Evolutionary conservation across 2,329 filamentous ascomycete species (phyloP).

Genomic region (Epichloe elymi): DNA sequence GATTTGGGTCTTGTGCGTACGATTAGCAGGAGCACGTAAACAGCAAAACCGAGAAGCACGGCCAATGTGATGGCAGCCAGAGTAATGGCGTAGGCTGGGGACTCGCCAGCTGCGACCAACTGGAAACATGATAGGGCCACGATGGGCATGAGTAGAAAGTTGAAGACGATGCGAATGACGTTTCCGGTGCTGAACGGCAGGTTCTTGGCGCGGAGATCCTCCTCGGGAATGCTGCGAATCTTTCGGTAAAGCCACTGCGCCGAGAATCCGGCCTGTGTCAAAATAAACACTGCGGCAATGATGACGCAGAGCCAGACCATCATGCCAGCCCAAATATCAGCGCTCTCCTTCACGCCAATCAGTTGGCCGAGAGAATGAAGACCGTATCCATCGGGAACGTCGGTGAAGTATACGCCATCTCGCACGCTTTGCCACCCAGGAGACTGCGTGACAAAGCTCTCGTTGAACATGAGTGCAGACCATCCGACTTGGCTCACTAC

Average conservation of each 20-base stretch:
- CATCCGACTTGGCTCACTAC: slow-evolving; percentile 77
- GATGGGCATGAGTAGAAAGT: slow-evolving; percentile 81
- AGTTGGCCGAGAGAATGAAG: slow-evolving; percentile 68
- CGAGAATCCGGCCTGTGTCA: slow-evolving; percentile 67
- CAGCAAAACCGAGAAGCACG: slow-evolving; percentile 57
- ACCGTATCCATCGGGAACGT: slow-evolving; percentile 72
- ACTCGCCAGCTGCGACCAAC: slow-evolving; percentile 58
- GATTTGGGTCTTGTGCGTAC: slow-evolving; percentile 69
- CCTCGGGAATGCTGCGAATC: slow-evolving; percentile 59
- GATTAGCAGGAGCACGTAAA: slow-evolving; percentile 72
- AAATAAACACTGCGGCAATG: slow-evolving; percentile 49
- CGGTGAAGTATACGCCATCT: slow-evolving; percentile 78
- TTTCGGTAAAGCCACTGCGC: slow-evolving; percentile 63
- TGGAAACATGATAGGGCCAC: slow-evolving; percentile 85
- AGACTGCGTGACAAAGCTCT: slow-evolving; percentile 66
- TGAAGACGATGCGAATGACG: slow-evolving; percentile 75
- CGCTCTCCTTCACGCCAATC: slow-evolving; percentile 60
- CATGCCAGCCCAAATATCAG: slow-evolving; percentile 90
- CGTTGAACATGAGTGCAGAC: slow-evolving; percentile 86
- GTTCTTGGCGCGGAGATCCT: slow-evolving; percentile 85
- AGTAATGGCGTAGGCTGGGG: slow-evolving; percentile 57
- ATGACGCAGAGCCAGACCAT: slow-evolving; percentile 80
- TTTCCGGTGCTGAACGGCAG: slow-evolving; percentile 74
- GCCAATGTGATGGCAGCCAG: slow-evolving; percentile 65
- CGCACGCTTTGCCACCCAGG: slow-evolving; percentile 52